phyloP scores from a whole-genome alignment of 192 early-diverging fungal species.

The Pilaira anomala region DNA sequence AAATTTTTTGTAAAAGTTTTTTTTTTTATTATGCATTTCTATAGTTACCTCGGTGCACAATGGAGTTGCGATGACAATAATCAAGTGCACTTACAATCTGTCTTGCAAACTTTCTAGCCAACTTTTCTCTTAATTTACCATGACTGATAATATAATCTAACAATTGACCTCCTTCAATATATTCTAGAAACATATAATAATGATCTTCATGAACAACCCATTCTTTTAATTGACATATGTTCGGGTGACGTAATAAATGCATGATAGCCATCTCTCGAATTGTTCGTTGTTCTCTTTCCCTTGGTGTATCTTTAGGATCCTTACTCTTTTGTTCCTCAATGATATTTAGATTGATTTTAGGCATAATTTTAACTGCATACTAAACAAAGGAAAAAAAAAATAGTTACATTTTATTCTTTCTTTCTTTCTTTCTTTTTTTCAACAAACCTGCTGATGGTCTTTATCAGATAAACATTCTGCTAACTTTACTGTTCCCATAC shows the following conservation, averaged over 20 bases:
- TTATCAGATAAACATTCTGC: constrained; percentile 20
- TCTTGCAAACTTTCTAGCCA: constrained; percentile 73
- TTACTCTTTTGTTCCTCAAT: constrained; percentile 2
- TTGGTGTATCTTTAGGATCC: constrained; percentile 31
- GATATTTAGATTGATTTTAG: constrained; percentile 15
- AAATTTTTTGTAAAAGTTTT: neutral
- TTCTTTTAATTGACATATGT: constrained; percentile 74
- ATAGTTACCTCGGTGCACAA: constrained; percentile 29
- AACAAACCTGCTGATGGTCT: constrained; percentile 7
- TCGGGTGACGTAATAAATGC: constrained; percentile 75
- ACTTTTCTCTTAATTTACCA: constrained; percentile 74
- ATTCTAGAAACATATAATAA: constrained; percentile 77
- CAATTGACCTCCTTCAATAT: constrained; percentile 76
- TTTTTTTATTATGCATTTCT: too few relatives aligned
- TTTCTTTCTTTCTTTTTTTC: neutral
- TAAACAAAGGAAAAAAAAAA: neutral
- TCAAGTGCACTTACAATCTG: constrained; percentile 67
- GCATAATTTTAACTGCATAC: constrained; percentile 30
- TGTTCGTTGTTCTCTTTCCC: constrained; percentile 40
- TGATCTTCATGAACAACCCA: constrained; percentile 58
- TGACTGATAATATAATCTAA: constrained; percentile 81
- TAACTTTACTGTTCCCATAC: constrained; percentile 28
- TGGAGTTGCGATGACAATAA: constrained; percentile 26
- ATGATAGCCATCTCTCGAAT: constrained; percentile 66
- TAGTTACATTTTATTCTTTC: neutral